Evolutionary conservation across 2,329 filamentous ascomycete species (phyloP).

Genomic region (Botrytis galanthina): DNA sequence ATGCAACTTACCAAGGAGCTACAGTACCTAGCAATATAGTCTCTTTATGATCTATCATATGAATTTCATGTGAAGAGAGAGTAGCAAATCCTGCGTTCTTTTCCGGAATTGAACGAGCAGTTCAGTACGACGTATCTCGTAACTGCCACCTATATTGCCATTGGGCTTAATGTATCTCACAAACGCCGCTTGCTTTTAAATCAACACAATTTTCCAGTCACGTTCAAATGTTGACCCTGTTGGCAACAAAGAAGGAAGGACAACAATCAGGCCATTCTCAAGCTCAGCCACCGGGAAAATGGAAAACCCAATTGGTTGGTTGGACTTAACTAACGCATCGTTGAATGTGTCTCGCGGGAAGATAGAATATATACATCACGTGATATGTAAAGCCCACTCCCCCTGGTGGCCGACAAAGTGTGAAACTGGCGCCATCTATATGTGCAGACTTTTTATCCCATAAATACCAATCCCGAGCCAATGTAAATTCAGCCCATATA

Average conservation of each 20-base stretch:
- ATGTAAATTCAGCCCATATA: neutral
- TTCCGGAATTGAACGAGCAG: neutral
- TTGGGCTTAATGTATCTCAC: neutral
- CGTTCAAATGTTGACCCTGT: neutral
- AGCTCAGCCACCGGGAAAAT: neutral
- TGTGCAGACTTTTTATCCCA: neutral
- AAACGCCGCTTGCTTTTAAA: neutral
- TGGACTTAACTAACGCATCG: constrained; percentile 2
- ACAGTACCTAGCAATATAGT: neutral
- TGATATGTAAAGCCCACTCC: neutral
- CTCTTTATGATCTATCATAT: constrained; percentile 15
- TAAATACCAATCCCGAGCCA: constrained; percentile 9
- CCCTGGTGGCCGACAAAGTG: neutral
- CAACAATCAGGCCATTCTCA: neutral
- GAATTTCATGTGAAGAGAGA: neutral
- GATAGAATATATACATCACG: neutral
- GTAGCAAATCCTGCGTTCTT: neutral
- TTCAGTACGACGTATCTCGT: neutral
- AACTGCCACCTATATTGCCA: neutral
- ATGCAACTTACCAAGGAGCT: neutral
- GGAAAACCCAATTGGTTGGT: neutral
- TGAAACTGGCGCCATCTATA: constrained; percentile 4
- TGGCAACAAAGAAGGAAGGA: neutral
- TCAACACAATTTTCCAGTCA: neutral
- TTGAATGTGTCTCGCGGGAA: neutral